phyloP scores from a whole-genome alignment of 306 rosid species.

The Gynostemma pentaphyllum region DNA sequence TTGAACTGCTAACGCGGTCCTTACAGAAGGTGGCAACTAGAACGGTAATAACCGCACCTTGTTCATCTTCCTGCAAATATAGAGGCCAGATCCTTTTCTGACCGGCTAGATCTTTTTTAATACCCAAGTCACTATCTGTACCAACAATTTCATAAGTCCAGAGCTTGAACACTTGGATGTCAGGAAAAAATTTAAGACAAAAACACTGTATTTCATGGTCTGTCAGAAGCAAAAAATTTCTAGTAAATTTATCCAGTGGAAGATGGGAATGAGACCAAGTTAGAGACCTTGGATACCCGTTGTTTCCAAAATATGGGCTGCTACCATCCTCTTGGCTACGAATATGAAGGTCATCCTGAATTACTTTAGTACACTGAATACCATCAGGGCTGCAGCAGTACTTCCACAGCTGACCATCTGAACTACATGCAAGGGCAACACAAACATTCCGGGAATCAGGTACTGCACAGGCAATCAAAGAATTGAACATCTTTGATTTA shows the following conservation, averaged over 20 bases:
- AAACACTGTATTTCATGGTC: constrained; percentile 76
- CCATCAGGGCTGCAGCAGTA: constrained; percentile 62
- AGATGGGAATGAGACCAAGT: constrained; percentile 55
- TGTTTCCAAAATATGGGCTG: constrained; percentile 29
- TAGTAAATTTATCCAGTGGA: constrained; percentile 26
- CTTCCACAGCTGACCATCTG: constrained; percentile 75
- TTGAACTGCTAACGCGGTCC: constrained; percentile 83
- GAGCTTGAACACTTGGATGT: constrained; percentile 44
- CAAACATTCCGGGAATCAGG: constrained; percentile 40
- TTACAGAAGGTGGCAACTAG: constrained; percentile 75
- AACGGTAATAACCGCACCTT: constrained; percentile 67
- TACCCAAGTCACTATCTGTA: constrained; percentile 70
- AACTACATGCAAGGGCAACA: constrained; percentile 62
- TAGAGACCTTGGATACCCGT: constrained; percentile 91
- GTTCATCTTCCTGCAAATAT: constrained; percentile 65
- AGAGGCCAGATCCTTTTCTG: constrained; percentile 92
- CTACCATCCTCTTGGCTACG: constrained; percentile 37
- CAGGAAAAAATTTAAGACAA: constrained; percentile 36
- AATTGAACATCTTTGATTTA: constrained; percentile 40
- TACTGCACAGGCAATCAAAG: constrained; percentile 56
- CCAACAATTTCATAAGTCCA: constrained; percentile 90
- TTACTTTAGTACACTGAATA: constrained; percentile 41
- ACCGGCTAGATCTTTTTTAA: constrained; percentile 91
- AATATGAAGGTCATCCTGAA: constrained; percentile 18
- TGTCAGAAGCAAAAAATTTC: constrained; percentile 58